Base-by-base conservation (phyloP, 1,139 yeast genomes). In the Casaregolazyma suthepensis region DNA sequence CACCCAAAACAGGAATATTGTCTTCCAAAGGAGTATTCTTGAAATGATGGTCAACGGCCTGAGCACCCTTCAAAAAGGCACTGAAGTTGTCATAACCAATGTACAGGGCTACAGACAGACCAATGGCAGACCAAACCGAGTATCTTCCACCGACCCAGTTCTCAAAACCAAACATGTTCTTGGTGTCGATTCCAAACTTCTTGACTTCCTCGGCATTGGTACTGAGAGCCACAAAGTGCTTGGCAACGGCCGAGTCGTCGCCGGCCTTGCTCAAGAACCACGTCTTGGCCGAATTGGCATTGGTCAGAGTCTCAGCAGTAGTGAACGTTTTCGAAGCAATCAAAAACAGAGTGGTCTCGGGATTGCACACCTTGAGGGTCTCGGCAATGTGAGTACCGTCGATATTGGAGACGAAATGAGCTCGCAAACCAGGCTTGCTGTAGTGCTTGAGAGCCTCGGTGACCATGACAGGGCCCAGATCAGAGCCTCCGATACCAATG, bases 121-220 rank as follows among this genome's bases (percentile, higher is more conserved):
- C 99, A 73, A 93, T 93, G 61, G 99, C 94, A 46, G 96, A 88
- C 99, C 99, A 93, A 57, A 93, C 99, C 23, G 98, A 91, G 83
- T 93, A 93, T 75, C 99, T 86, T 68, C 99, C 99, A 68, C 99
- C 99, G 59, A 93, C 99, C 99, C 99, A 93, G 77, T 78, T 85
- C 74, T 90, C 97, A 68, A 93, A 93, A 57, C 96, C 98, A 75
- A 93, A 93, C 99, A 93, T 93, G 79, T 93, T 93, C 73, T 84
- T 86, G 71, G 96, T 83, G 77, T 93, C 98, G 64, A 93, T 93
- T 67, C 99, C 99, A 68, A 93, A 93, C 75, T 88, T 87, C 65
- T 84, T 79, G 59, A 93, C 99, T 74, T 87, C 97, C 54, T 75
- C 76, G 59, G 90, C 96, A 72, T 93, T 93, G 61, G 99, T 93